A percentile compares a stretch with the other conserved stretches of the same genome.
Evolutionary conservation across 306 rosid species (phyloP).

Genomic region (Acacia melanoxylon): DNA sequence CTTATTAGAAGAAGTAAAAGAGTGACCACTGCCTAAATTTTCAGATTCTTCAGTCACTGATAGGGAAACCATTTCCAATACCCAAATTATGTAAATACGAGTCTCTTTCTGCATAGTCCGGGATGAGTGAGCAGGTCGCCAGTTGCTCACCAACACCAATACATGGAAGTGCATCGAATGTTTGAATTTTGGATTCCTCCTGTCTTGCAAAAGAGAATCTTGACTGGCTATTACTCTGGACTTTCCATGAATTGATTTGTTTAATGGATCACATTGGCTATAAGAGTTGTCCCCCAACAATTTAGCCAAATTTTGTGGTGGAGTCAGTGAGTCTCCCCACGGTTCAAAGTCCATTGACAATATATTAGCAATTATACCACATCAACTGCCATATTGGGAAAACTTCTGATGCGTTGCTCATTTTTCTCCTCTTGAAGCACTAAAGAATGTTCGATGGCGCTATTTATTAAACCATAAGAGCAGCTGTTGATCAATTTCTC

Average conservation of each 20-base stretch:
- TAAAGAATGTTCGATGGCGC: slow-evolving; percentile 29
- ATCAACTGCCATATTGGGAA: slow-evolving; percentile 46
- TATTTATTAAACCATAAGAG: slow-evolving; percentile 43
- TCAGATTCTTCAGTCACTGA: slow-evolving; percentile 56
- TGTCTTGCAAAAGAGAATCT: slow-evolving; percentile 91
- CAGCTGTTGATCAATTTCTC: slow-evolving; percentile 45
- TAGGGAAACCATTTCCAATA: slow-evolving; percentile 51
- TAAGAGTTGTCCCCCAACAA: slow-evolving; percentile 59
- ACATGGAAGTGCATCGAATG: slow-evolving; percentile 54
- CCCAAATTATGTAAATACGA: slow-evolving; percentile 49
- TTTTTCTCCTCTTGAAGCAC: slow-evolving; percentile 50
- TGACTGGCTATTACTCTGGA: slow-evolving; percentile 70
- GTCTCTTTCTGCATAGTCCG: slow-evolving; percentile 54
- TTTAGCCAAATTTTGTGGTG: slow-evolving; percentile 64
- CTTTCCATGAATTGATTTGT: slow-evolving; percentile 71
- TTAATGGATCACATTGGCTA: slow-evolving; percentile 44
- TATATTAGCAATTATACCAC: slow-evolving; percentile 87
- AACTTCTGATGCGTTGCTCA: slow-evolving; percentile 45
- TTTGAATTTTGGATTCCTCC: slow-evolving; percentile 60
- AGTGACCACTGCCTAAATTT: slow-evolving; percentile 40
- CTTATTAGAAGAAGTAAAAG: slow-evolving; percentile 36
- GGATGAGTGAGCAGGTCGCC: slow-evolving; percentile 47
- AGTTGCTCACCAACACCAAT: slow-evolving; percentile 42
- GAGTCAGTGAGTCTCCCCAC: slow-evolving; percentile 70
- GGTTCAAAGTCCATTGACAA: slow-evolving; percentile 74